These are phyloP conservation scores for Fusarium duplospermum DNA, from an alignment of 2,329 filamentous ascomycete species.

Conservation along the genomic window DNA sequence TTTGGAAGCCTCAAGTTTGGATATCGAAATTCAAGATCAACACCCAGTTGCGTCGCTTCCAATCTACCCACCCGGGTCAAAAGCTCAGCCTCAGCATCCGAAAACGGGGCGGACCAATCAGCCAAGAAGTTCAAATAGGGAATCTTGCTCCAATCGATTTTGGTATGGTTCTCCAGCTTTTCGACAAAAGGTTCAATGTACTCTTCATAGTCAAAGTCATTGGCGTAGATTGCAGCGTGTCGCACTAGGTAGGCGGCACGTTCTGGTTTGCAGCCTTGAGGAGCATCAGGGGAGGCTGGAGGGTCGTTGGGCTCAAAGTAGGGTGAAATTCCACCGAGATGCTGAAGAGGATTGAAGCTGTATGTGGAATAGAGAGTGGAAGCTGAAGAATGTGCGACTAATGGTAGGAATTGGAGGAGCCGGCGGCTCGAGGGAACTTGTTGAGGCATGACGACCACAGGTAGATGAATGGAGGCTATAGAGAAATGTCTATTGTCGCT, in stretches of 20 bases:
- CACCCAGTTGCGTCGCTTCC: constrained; percentile 69
- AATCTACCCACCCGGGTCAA: constrained; percentile 71
- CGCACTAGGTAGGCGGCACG: constrained; percentile 67
- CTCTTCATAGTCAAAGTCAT: constrained; percentile 68
- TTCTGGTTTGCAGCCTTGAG: constrained; percentile 62
- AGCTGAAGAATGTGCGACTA: constrained; percentile 19
- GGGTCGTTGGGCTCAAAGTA: constrained; percentile 68
- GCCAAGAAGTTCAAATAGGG: constrained; percentile 67
- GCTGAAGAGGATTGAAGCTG: constrained; percentile 64
- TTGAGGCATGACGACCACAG: constrained; percentile 15
- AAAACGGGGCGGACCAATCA: constrained; percentile 67
- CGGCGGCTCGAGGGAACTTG: not conserved
- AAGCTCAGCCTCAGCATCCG: constrained; percentile 67
- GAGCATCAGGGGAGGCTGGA: constrained; percentile 48
- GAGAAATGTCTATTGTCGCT: not conserved
- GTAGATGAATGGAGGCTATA: not conserved
- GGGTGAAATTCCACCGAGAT: constrained; percentile 66
- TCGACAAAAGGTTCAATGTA: constrained; percentile 67
- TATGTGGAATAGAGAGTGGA: constrained; percentile 58
- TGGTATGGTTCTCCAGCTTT: constrained; percentile 69
- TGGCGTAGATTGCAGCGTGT: constrained; percentile 71
- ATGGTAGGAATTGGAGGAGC: constrained; percentile 18
- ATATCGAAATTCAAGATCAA: constrained; percentile 69
- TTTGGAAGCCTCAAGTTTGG: constrained; percentile 63
- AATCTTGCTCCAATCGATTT: constrained; percentile 66